These are phyloP conservation scores for Trypanosoma scelopori DNA, from an alignment of 208 protist genomes.

Conservation along the genomic window DNA sequence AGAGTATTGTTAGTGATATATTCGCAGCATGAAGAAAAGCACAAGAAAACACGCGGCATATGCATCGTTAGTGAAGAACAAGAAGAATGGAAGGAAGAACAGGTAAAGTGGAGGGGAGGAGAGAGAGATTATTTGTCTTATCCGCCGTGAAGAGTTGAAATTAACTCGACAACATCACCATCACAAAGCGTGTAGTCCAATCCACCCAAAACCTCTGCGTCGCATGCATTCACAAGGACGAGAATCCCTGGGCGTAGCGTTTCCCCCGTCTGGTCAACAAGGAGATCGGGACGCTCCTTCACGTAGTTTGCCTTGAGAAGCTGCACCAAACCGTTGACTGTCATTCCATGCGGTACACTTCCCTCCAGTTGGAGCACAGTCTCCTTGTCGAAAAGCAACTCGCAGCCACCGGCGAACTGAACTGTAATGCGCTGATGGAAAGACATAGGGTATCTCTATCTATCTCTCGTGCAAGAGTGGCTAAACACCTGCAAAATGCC, in stretches of 20 bases:
- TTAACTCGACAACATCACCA: conserved; percentile 89
- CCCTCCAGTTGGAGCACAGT: conserved; percentile 29
- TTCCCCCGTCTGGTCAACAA: conserved; percentile 61
- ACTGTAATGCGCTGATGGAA: conserved; percentile 40
- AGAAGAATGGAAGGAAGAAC: neutral
- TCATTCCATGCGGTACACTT: conserved; percentile 41
- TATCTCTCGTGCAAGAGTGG: too few species aligned
- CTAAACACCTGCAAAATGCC: neutral
- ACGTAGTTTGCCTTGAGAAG: conserved; percentile 56
- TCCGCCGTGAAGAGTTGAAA: conserved; percentile 94
- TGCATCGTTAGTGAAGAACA: neutral
- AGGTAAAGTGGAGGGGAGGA: neutral
- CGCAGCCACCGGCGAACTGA: conserved; percentile 70
- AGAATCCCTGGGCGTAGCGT: conserved; percentile 92
- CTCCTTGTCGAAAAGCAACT: conserved; percentile 81
- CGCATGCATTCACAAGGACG: conserved; percentile 91
- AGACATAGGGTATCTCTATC: too few species aligned
- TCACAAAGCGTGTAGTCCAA: conserved; percentile 81
- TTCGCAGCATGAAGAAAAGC: neutral
- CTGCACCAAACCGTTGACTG: conserved; percentile 52
- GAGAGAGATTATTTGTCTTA: conserved; percentile 27
- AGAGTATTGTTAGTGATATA: neutral
- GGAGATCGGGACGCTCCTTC: conserved; percentile 68
- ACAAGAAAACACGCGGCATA: neutral
- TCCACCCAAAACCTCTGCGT: conserved; percentile 91